Evolutionary conservation across 352 stramenopile species (phyloP).

Genomic region (Phytophthora sp.): DNA sequence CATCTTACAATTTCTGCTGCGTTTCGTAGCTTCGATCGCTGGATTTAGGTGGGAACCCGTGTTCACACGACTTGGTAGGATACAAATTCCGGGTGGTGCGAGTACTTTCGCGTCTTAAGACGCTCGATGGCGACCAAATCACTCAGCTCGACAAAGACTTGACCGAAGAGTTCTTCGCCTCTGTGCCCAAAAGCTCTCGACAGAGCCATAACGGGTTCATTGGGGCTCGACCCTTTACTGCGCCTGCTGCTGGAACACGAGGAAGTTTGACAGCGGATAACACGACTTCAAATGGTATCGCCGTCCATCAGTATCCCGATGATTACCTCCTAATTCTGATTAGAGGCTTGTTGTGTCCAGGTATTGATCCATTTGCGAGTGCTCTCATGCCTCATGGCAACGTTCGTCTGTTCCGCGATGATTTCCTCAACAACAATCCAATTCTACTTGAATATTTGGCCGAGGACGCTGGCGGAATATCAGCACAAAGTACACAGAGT

Average conservation of each 20-base stretch:
- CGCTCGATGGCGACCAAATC: constrained; percentile 74
- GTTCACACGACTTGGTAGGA: constrained; percentile 56
- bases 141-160: constrained; percentile 80
- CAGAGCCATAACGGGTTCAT: constrained; percentile 25
- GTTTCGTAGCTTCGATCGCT: constrained; percentile 60
- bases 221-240: constrained; percentile 47
- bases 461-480: constrained; percentile 38
- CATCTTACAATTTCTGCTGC: constrained; percentile 1
- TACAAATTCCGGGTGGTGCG: constrained; percentile 83
- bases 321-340: neutral
- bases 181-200: constrained; percentile 7
- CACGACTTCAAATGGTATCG: constrained; percentile 15
- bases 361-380: constrained; percentile 57
- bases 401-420: constrained; percentile 83
- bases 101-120: constrained; percentile 65
- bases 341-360: constrained; percentile 5
- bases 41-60: constrained; percentile 81
- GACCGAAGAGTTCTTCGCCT: constrained; percentile 61
- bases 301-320: neutral
- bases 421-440: constrained; percentile 86
- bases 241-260: constrained; percentile 26
- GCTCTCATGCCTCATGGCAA: constrained; percentile 75
- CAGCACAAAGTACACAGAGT: constrained; percentile 5
- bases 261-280: constrained; percentile 1
- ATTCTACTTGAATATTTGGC: constrained; percentile 86